Conservation (phyloP, 176 grass and related monocot species). For the Oryza brachyantha region DNA sequence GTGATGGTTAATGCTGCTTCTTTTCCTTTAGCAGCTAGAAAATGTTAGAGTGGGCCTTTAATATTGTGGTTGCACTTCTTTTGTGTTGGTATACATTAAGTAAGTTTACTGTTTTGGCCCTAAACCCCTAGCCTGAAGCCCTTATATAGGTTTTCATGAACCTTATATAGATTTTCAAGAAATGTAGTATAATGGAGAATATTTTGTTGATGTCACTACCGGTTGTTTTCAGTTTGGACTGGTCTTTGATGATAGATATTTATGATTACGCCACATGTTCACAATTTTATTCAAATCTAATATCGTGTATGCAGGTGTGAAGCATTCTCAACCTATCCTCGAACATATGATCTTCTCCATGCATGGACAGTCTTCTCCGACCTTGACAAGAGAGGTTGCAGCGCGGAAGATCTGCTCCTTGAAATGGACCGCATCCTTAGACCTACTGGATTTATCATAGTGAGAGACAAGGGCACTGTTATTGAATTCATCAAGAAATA, state of each 20-base stretch:
- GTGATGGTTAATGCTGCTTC: background rate
- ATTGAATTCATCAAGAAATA: constrained; percentile 87
- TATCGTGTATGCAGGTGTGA: constrained; percentile 69
- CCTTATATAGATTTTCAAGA: constrained; percentile 22
- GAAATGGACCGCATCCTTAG: constrained; percentile 94
- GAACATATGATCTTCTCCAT: constrained; percentile 96
- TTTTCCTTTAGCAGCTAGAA: constrained; percentile 16
- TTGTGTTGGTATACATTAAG: background rate
- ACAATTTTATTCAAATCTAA: constrained; percentile 16
- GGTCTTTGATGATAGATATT: background rate
- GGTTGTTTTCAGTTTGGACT: constrained; percentile 3
- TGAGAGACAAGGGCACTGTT: constrained; percentile 67
- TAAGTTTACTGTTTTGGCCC: background rate
- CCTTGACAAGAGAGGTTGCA: constrained; percentile 88
- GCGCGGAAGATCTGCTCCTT: constrained; percentile 88
- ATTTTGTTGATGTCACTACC: background rate
- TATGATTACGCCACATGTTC: background rate
- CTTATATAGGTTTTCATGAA: constrained; percentile 25
- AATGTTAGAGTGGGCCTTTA: background rate
- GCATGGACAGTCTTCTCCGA: constrained; percentile 96
- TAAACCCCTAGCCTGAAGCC: background rate
- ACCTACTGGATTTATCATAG: constrained; percentile 80
- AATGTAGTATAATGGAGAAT: background rate
- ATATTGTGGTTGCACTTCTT: constrained; percentile 1
- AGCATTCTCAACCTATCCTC: constrained; percentile 96